Evolutionary conservation across 805 yeast genomes (phyloP).

Genomic region (Pichia nanzhaoensis): DNA sequence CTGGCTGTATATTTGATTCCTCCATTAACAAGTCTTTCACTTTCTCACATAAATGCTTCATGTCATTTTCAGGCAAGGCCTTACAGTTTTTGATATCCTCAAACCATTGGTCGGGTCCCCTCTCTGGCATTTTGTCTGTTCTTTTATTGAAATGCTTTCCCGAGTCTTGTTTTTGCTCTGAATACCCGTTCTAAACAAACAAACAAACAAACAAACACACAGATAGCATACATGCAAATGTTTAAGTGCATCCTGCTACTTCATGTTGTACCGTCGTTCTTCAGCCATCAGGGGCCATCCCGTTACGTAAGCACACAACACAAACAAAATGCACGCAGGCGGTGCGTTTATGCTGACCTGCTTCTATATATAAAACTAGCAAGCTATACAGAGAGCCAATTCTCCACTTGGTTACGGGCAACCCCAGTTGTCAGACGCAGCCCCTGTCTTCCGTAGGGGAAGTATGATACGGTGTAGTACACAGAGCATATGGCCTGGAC

Average conservation of each 20-base stretch:
- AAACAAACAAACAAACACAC: too few species aligned
- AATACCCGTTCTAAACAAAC: too few species aligned
- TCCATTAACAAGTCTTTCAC: slow-evolving; percentile 95
- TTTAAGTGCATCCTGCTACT: too few species aligned
- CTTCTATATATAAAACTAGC: not conserved
- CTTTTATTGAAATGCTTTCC: too few species aligned
- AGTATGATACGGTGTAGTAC: slow-evolving; percentile 80
- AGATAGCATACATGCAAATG: too few species aligned
- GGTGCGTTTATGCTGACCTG: too few species aligned
- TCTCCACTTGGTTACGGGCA: slow-evolving; percentile 30
- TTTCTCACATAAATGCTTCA: slow-evolving; percentile 93
- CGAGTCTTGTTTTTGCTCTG: too few species aligned
- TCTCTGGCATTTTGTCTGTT: slow-evolving; percentile 30
- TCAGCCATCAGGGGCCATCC: too few species aligned
- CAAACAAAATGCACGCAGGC: not conserved
- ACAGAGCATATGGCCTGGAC: slow-evolving; percentile 72
- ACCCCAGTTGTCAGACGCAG: slow-evolving; percentile 48
- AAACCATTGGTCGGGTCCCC: slow-evolving; percentile 95
- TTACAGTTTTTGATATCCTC: slow-evolving; percentile 89
- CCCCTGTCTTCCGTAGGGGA: slow-evolving; percentile 85
- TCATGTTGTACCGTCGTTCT: too few species aligned
- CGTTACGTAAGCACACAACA: not conserved
- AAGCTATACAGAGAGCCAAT: slow-evolving; percentile 21
- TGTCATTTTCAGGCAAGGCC: slow-evolving; percentile 81
- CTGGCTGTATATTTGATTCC: slow-evolving; percentile 92